A percentile compares a stretch with the other conserved stretches of the same genome.
Conservation (phyloP, 768 basidiomycete species). For the Gymnopilus dilepis region DNA sequence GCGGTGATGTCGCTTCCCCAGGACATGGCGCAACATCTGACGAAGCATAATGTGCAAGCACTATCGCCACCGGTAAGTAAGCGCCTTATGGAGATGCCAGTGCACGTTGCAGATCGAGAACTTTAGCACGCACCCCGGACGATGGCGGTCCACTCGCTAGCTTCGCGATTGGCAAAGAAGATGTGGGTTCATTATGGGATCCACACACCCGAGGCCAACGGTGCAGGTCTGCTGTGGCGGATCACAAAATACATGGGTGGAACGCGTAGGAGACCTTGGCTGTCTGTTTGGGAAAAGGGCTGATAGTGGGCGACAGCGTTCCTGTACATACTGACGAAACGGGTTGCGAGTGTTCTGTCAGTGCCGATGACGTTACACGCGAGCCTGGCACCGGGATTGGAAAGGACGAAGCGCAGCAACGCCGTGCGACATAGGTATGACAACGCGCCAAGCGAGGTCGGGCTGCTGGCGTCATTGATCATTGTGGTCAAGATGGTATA, state of each 20-base stretch:
- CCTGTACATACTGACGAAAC: slow-evolving; percentile 69
- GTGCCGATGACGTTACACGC: slow-evolving; percentile 66
- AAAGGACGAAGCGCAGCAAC: slow-evolving; percentile 41
- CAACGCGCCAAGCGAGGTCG: slow-evolving; percentile 71
- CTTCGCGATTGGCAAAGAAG: slow-evolving; percentile 65
- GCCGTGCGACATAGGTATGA: slow-evolving; percentile 59
- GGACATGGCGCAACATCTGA: slow-evolving; percentile 70
- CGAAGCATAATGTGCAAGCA: slow-evolving; percentile 67
- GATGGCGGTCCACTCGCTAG: slow-evolving; percentile 58
- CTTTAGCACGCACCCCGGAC: slow-evolving; percentile 68
- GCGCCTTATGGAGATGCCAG: slow-evolving; percentile 2
- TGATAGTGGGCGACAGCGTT: slow-evolving; percentile 49
- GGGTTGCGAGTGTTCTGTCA: slow-evolving; percentile 56
- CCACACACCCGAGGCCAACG: slow-evolving; percentile 75
- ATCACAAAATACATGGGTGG: slow-evolving; percentile 69
- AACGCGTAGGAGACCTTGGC: slow-evolving; percentile 62
- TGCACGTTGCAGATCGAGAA: slow-evolving; percentile 1
- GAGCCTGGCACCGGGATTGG: slow-evolving; percentile 50
- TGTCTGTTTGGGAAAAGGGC: not conserved
- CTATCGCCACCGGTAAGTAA: slow-evolving; percentile 72
- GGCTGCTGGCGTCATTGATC: slow-evolving; percentile 61
- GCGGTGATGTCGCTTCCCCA: slow-evolving; percentile 64
- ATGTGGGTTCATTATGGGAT: slow-evolving; percentile 61
- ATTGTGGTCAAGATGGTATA: slow-evolving; percentile 86
- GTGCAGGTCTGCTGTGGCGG: slow-evolving; percentile 80